Evolutionary conservation across 108 stramenopile genomes (phyloP), one percentile per base, ranked within the genome.

Genomic region (Chaetoceros muelleri): DNA sequence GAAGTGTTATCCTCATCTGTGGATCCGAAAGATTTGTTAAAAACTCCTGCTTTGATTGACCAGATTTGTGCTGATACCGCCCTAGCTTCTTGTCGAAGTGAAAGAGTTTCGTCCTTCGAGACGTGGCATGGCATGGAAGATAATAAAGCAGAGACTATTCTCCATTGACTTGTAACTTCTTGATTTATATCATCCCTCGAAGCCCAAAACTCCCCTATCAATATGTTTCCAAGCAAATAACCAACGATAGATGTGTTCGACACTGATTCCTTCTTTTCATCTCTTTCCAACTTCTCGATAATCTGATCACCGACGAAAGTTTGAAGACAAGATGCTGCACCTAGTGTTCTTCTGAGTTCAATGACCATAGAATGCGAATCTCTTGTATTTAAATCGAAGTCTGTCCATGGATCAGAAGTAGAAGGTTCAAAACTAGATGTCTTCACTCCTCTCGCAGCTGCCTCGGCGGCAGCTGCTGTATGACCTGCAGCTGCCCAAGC

Each of bases 401-500:
- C 72, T 23, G 70, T 40, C 90, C 90, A 92, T 27, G 90, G 90
- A 58, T 92, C 90, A 16, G 55, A 61, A 3, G 73, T 83, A 10
- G 25, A 13, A 10, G 34, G 34, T 40, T 40, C 34, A 40, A 40
- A 40, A 10, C 34, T 13, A 21, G 48, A 58, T 19, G 19, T 30
- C 46, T 82, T 71, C n/a, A 84, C 57, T 30, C 81, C 76, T 30
- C 90, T 66, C 26, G 69, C 74, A 26, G 84, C 67, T 34, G 86
- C 80, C 57, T 92, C 90, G 28, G 82, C 71, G 31, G 84, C 55
- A 24, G 84, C 82, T 44, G 85, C 90, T 53, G 76, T 78, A 52
- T 92, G 86, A 24, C 90, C 90, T 58, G 86, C 54, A 2, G 86
- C 78, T 44, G 86, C 76, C 90, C 90, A 92, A 28, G 90, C 80